Percentiles rank a stretch among this genome's conserved stretches.
phyloP scores from a whole-genome alignment of 2,329 filamentous ascomycete species.

The Exophiala bonariae region DNA sequence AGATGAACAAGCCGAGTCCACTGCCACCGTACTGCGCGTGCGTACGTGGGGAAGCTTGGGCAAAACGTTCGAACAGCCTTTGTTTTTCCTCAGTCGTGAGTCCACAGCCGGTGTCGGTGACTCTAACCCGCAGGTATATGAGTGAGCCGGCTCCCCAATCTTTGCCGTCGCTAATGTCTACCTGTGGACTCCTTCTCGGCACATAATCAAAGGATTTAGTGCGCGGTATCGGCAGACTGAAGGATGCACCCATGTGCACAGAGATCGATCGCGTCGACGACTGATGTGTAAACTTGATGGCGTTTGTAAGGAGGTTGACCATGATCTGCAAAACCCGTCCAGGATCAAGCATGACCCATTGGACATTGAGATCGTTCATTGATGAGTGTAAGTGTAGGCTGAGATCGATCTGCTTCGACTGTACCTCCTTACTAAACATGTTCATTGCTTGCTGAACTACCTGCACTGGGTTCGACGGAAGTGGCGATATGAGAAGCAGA shows the following conservation, averaged over 20 bases:
- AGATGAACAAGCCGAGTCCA: constrained; percentile 76
- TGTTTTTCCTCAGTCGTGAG: constrained; percentile 70
- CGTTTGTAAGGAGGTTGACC: constrained; percentile 61
- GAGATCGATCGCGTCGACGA: not conserved
- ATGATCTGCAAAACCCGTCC: constrained; percentile 59
- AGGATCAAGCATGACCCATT: constrained; percentile 55
- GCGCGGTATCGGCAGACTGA: no score
- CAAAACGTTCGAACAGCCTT: constrained; percentile 73
- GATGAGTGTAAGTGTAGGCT: not conserved
- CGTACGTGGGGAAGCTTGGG: constrained; percentile 71
- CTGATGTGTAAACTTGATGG: constrained; percentile 57
- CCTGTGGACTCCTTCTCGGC: no score
- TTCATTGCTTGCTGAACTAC: constrained; percentile 67
- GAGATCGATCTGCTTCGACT: not conserved
- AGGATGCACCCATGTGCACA: not conserved
- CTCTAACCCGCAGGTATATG: constrained; percentile 68
- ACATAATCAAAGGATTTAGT: no score
- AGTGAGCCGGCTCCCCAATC: constrained; percentile 58
- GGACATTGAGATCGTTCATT: not conserved
- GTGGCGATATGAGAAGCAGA: constrained; percentile 68
- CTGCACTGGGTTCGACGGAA: constrained; percentile 64
- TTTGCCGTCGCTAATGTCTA: no score
- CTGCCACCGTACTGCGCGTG: constrained; percentile 78
- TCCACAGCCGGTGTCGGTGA: constrained; percentile 74
- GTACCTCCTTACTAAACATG: constrained; percentile 74